Evolutionary conservation across 352 stramenopile species (phyloP).

Genomic region (Phytophthora ohioensis): DNA sequence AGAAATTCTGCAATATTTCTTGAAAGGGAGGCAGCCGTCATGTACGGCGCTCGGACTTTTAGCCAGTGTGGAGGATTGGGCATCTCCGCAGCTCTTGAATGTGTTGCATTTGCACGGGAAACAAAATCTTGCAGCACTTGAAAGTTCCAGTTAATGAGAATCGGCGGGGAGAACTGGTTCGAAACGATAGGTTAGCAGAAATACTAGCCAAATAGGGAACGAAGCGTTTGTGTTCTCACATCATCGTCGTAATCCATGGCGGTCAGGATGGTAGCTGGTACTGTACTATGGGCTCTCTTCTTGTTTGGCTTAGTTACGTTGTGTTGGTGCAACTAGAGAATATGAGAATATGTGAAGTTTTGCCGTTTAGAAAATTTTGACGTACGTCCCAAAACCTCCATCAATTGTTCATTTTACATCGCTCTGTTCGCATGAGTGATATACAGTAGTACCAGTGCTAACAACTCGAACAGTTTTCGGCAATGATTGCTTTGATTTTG

Average conservation of each 20-base stretch:
- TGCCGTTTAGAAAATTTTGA: too few relatives aligned
- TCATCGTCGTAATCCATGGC: background rate
- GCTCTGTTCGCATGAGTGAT: too few relatives aligned
- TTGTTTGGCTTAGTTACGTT: too few relatives aligned
- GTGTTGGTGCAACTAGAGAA: too few relatives aligned
- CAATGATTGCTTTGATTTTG: too few relatives aligned
- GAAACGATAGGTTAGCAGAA: background rate
- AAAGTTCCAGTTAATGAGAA: conserved; percentile 14
- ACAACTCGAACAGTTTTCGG: too few relatives aligned
- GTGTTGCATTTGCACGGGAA: background rate
- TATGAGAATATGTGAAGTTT: too few relatives aligned
- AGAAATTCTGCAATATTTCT: conserved; percentile 1
- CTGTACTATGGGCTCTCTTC: too few relatives aligned
- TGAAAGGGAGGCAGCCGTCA: background rate
- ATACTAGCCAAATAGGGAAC: background rate
- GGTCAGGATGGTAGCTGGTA: too few relatives aligned
- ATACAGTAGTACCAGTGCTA: too few relatives aligned
- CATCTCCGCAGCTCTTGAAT: conserved; percentile 1
- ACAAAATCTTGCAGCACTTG: conserved; percentile 3
- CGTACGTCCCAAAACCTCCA: too few relatives aligned
- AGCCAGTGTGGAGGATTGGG: conserved; percentile 2
- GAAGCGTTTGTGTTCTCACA: background rate
- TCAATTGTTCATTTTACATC: too few relatives aligned
- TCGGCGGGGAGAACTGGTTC: background rate
- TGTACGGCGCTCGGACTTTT: conserved; percentile 5